Evolutionary conservation across 192 early-diverging fungal genomes (phyloP).

Genomic region (Coemansia sp.): DNA sequence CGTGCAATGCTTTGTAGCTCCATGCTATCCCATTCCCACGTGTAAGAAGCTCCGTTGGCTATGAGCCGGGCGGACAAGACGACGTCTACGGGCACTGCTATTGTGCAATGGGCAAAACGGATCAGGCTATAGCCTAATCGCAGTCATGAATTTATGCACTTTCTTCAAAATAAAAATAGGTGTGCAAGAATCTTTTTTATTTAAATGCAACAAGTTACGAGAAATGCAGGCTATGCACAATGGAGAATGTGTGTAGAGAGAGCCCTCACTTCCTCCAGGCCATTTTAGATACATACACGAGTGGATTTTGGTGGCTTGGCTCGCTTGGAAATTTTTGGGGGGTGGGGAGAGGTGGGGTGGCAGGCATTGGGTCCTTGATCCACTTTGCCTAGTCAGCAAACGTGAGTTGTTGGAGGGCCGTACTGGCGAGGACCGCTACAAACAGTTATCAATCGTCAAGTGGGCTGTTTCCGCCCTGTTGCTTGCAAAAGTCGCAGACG

Average conservation of each 20-base stretch:
- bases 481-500: constrained; percentile 15
- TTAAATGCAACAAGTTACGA: neutral
- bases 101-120: neutral
- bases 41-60: constrained; percentile 6
- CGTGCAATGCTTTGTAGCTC: constrained; percentile 25
- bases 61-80: neutral
- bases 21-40: constrained; percentile 30
- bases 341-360: neutral
- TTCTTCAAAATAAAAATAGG: neutral
- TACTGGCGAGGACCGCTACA: neutral
- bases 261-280: neutral
- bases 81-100: neutral
- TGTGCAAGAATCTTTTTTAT: neutral
- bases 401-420: neutral
- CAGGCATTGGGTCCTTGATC: neutral
- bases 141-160: neutral
- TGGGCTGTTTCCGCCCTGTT: constrained; percentile 1
- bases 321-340: neutral
- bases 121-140: neutral
- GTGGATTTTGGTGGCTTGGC: neutral
- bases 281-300: neutral
- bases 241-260: neutral
- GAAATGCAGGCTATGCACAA: neutral
- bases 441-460: neutral
- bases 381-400: neutral